Evolutionary conservation across 805 yeast genomes (phyloP).

Genomic region (Allodekkera sacchari): DNA sequence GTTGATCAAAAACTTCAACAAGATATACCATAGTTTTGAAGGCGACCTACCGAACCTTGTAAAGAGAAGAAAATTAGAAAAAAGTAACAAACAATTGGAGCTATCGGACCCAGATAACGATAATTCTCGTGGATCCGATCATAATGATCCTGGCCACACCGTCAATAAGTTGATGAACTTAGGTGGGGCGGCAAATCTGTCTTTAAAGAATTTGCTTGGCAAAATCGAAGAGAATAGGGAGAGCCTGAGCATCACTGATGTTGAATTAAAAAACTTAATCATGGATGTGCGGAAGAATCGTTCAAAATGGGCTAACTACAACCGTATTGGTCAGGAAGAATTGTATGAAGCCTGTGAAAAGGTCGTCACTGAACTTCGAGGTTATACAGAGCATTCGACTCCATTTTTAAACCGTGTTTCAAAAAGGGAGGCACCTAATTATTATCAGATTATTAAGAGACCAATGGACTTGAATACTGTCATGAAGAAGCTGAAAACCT

Average conservation of each 20-base stretch:
- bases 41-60: constrained; percentile 67
- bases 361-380: constrained; percentile 81
- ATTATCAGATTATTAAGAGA: constrained; percentile 76
- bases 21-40: constrained; percentile 69
- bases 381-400: constrained; percentile 92
- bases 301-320: constrained; percentile 97
- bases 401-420: constrained; percentile 95
- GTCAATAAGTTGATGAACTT: constrained; percentile 23
- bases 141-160: constrained; percentile 9
- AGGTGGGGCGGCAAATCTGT: constrained; percentile 65
- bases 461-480: constrained; percentile 98
- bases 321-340: constrained; percentile 94
- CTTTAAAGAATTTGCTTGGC: constrained; percentile 70
- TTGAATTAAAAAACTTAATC: constrained; percentile 74
- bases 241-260: constrained; percentile 64
- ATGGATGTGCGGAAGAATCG: constrained; percentile 91
- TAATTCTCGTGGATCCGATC: constrained; percentile 8
- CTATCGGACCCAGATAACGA: constrained; percentile 21
- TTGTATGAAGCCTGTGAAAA: constrained; percentile 95
- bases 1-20: constrained; percentile 56
- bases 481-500: constrained; percentile 74
- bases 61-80: constrained; percentile 70
- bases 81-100: constrained; percentile 65
- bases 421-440: constrained; percentile 96
- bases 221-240: constrained; percentile 76